Conservation (phyloP, 1,284 basidiomycete species). For the Anthracocystis setariae region DNA sequence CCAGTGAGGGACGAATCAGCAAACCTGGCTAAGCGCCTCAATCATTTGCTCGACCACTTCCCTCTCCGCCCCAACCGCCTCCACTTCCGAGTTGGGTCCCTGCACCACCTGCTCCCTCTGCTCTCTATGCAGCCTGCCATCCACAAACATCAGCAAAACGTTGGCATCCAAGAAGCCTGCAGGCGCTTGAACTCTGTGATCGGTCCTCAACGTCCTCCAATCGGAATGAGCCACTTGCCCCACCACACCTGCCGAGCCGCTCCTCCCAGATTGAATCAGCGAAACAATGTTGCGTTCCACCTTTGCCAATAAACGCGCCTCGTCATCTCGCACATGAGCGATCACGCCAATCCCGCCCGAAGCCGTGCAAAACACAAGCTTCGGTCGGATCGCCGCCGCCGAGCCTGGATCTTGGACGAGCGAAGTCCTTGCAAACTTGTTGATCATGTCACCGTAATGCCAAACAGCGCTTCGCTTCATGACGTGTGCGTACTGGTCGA, state of each 20-base stretch:
- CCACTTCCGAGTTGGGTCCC: slow-evolving; percentile 18
- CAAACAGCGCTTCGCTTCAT: slow-evolving; percentile 59
- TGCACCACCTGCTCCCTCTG: slow-evolving; percentile 22
- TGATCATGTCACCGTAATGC: slow-evolving; percentile 66
- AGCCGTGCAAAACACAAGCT: slow-evolving; percentile 57
- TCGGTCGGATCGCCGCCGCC: slow-evolving; percentile 12
- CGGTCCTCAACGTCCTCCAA: slow-evolving; percentile 64
- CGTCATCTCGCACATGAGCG: slow-evolving; percentile 28
- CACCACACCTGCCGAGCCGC: slow-evolving; percentile 16
- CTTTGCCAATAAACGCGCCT: slow-evolving; percentile 30
- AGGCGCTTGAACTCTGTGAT: slow-evolving; percentile 56
- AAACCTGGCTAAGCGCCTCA: slow-evolving; percentile 26
- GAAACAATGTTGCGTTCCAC: slow-evolving; percentile 54
- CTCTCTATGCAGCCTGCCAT: slow-evolving; percentile 26
- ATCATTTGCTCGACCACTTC: slow-evolving; percentile 34
- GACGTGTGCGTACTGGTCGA: slow-evolving; percentile 42
- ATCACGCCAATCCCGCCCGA: slow-evolving; percentile 59
- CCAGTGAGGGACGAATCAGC: too few relatives aligned
- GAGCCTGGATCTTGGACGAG: slow-evolving; percentile 23
- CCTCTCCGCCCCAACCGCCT: slow-evolving; percentile 22
- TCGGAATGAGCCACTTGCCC: slow-evolving; percentile 51
- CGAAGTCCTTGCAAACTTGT: slow-evolving; percentile 50
- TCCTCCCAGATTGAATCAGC: slow-evolving; percentile 19
- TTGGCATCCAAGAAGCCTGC: slow-evolving; percentile 60
- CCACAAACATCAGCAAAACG: slow-evolving; percentile 43